These are phyloP conservation scores for Saccharomycopsis guyanensis DNA, from an alignment of 805 yeast genomes.

Conservation along the genomic window DNA sequence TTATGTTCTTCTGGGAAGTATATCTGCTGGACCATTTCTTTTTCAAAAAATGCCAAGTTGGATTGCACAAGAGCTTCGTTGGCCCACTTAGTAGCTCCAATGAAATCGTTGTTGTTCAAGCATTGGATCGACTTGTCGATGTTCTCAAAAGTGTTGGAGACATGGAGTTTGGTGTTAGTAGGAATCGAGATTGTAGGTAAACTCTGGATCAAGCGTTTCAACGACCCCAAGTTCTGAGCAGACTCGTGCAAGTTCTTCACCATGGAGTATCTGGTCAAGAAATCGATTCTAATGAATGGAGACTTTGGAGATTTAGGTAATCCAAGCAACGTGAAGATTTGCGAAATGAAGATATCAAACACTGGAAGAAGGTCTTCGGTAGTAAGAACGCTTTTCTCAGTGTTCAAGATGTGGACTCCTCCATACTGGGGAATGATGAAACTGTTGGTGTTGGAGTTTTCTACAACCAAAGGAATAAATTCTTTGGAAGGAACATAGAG, in stretches of 20 bases:
- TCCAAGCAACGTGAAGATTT: constrained; percentile 67
- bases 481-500: constrained; percentile 52
- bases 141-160: constrained; percentile 40
- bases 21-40: constrained; percentile 91
- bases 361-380: constrained; percentile 44
- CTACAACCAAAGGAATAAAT: constrained; percentile 42
- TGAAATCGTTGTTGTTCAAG: constrained; percentile 28
- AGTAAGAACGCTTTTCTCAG: constrained; percentile 26
- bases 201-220: constrained; percentile 58
- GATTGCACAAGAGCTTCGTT: constrained; percentile 55
- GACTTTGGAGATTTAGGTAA: constrained; percentile 52
- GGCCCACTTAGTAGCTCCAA: constrained; percentile 32
- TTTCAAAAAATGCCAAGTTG: constrained; percentile 77
- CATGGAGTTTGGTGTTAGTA: constrained; percentile 52
- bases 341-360: constrained; percentile 65
- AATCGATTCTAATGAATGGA: constrained; percentile 56
- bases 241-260: constrained; percentile 54
- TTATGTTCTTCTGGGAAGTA: constrained; percentile 95
- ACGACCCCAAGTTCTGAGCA: constrained; percentile 62
- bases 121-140: constrained; percentile 33
- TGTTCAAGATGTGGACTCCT: constrained; percentile 53
- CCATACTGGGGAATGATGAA: constrained; percentile 89
- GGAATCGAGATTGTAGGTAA: constrained; percentile 83
- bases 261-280: constrained; percentile 52
- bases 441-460: constrained; percentile 39